Evolutionary conservation across 106 monocot genomes (phyloP), one percentile per base, ranked within the genome.

Genomic region (Dioscorea zingiberensis): DNA sequence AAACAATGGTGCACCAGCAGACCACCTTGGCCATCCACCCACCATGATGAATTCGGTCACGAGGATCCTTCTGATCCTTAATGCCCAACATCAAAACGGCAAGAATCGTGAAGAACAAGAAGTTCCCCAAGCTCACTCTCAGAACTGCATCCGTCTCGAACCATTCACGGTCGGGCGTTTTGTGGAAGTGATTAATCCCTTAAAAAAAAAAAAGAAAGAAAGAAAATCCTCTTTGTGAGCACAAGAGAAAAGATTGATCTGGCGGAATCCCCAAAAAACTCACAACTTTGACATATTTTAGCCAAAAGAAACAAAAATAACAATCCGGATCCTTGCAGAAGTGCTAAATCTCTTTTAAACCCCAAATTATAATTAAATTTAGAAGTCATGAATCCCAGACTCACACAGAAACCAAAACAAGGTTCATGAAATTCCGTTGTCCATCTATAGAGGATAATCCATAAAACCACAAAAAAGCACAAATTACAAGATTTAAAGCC

Each of bases 111-210:
- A 98, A 98, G 72, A 98, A 98, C 12, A 98, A 13, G 71, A 98
- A 98, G 49, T 98, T 98, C 45, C 98, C 98, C 62, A 98, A 47
- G 74, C 98, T 98, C 22, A 98, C 98, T 16, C 98, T 76, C 62
- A 98, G 74, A 65, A 98, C 93, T 13, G 98, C 98, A 48, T 93
- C 98, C 1, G 93, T 98, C 86, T 98, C 86, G 63, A 98, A 98
- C 98, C 98, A 98, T 66, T 98, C 98, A 55, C 89, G 71, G 60
- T 92, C 84, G 0, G 98, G 98, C 29, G 98, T 98, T 57, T 70
- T 76, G 21, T 76, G 75, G 77, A 93, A 98, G 71, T 93, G 93
- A 76, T 98, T 98, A 24, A 98, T 98, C 98, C 98, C 98, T 98
- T 32, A 32, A 64, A 29, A 60, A 56, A 66, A 21, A 54, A 2